Evolutionary conservation across 2,329 filamentous ascomycete species (phyloP).

Genomic region (Aspergillus piperis): DNA sequence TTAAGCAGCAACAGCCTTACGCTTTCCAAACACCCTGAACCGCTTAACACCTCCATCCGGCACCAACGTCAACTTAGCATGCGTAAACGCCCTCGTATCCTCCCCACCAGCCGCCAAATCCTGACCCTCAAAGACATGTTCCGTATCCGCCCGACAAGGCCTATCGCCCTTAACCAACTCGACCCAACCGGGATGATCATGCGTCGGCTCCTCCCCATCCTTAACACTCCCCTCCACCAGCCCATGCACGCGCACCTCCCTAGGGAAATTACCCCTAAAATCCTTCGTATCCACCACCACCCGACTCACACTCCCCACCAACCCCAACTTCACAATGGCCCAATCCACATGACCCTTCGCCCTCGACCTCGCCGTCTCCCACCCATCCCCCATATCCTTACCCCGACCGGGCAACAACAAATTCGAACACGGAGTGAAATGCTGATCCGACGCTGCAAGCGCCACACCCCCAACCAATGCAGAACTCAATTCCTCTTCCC

Average conservation of each 20-base stretch:
- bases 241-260: constrained; percentile 43
- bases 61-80: constrained; percentile 88
- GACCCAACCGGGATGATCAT: constrained; percentile 40
- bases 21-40: constrained; percentile 72
- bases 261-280: constrained; percentile 49
- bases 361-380: constrained; percentile 46
- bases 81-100: constrained; percentile 69
- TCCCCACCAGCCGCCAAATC: constrained; percentile 62
- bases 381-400: constrained; percentile 49
- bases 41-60: constrained; percentile 92
- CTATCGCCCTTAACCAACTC: constrained; percentile 40
- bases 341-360: constrained; percentile 45
- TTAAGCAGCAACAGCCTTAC: constrained; percentile 28
- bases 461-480: constrained; percentile 45
- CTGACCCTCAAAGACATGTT: constrained; percentile 43
- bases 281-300: constrained; percentile 49
- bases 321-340: constrained; percentile 43
- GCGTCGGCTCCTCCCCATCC: constrained; percentile 31
- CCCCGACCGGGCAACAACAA: constrained; percentile 46
- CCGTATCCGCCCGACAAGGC: constrained; percentile 42
- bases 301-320: constrained; percentile 40
- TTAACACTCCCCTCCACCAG: constrained; percentile 23
- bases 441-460: constrained; percentile 44
- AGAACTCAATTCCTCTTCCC: constrained; percentile 42
- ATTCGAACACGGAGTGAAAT: constrained; percentile 45